Conservation (phyloP, 768 basidiomycete species). For the Sarcodon sp. region DNA sequence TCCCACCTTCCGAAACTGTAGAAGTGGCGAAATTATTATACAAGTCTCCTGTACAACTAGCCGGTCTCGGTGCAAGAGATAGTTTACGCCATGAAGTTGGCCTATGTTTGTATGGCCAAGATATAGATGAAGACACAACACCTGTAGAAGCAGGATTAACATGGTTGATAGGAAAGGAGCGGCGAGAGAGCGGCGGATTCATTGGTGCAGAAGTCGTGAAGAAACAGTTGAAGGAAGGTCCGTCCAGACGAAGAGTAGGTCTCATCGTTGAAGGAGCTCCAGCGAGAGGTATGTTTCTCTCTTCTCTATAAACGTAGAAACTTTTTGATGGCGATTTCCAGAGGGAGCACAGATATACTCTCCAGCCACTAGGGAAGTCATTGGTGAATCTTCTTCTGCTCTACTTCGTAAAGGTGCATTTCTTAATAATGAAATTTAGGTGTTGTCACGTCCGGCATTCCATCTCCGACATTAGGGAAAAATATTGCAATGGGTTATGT, state of each 20-base stretch:
- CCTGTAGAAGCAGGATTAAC: constrained; percentile 86
- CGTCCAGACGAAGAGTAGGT: constrained; percentile 68
- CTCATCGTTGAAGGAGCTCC: constrained; percentile 75
- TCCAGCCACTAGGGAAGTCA: constrained; percentile 35
- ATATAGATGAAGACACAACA: constrained; percentile 75
- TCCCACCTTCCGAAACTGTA: constrained; percentile 66
- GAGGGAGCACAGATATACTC: constrained; percentile 72
- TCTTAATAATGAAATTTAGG: constrained; percentile 25
- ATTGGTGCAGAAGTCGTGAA: constrained; percentile 68
- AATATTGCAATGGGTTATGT: constrained; percentile 98
- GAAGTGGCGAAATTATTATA: constrained; percentile 56
- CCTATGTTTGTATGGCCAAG: constrained; percentile 93
- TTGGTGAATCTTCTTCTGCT: constrained; percentile 39
- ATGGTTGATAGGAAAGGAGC: constrained; percentile 95
- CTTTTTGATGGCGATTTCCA: constrained; percentile 14
- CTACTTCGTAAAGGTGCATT: background rate
- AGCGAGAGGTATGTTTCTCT: constrained; percentile 55
- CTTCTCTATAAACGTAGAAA: background rate
- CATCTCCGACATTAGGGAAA: constrained; percentile 76
- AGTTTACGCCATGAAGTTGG: constrained; percentile 93
- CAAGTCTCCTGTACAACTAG: constrained; percentile 59
- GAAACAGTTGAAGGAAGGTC: constrained; percentile 70
- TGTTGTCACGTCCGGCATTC: constrained; percentile 86
- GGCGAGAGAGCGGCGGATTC: constrained; percentile 58
- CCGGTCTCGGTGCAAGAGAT: constrained; percentile 88